These are phyloP conservation scores for Hyphopichia fennica DNA, from an alignment of 1,139 yeast species.

Conservation along the genomic window DNA sequence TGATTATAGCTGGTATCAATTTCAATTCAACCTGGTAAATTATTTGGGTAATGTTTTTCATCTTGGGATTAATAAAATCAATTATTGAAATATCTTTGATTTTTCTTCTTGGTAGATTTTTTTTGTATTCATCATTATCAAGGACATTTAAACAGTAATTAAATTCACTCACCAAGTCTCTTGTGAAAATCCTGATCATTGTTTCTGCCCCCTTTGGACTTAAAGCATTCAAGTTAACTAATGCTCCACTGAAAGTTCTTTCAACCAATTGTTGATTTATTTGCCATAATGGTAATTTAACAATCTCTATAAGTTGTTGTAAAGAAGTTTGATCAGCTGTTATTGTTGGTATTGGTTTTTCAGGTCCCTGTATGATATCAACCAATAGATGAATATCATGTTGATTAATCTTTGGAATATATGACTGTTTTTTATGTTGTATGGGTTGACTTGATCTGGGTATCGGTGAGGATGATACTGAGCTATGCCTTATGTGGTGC, in stretches of 20 bases:
- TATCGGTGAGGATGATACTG: no score
- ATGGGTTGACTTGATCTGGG: no score
- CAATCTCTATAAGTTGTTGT: conserved; percentile 2
- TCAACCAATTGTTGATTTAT: neutral
- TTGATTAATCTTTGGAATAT: no score
- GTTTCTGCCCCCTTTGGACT: neutral
- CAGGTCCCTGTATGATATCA: neutral
- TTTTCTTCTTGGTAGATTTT: neutral
- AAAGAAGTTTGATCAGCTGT: neutral
- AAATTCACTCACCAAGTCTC: neutral
- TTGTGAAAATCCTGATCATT: neutral
- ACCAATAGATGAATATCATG: neutral
- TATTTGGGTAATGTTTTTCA: conserved; percentile 19
- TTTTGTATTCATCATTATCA: neutral
- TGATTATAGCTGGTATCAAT: conserved; percentile 19
- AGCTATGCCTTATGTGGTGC: no score
- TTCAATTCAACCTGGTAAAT: conserved; percentile 18
- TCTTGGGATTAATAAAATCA: conserved; percentile 27
- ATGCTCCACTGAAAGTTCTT: neutral
- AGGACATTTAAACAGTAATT: neutral
- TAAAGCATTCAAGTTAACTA: neutral
- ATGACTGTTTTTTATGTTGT: no score
- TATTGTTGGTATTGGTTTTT: neutral
- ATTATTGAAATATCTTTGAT: neutral
- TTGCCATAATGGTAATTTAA: conserved; percentile 4